A percentile compares a stretch with the other conserved stretches of the same genome.
phyloP scores from a whole-genome alignment of 2,329 filamentous ascomycete genomes.

The Chaetoscypha palmicola region DNA sequence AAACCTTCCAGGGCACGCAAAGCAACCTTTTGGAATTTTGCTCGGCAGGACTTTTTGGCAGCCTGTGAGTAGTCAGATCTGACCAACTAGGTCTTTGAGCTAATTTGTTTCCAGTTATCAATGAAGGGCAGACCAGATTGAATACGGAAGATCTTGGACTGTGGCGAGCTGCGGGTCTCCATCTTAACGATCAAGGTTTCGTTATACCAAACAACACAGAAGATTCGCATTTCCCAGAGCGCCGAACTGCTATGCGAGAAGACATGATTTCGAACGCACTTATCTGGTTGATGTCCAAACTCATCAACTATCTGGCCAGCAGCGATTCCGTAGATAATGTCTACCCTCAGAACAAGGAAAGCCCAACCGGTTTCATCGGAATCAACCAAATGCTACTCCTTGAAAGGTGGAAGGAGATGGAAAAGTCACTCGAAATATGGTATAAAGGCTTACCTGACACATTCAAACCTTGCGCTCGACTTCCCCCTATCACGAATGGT shows the following conservation, averaged over 20 bases:
- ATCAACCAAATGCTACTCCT: conserved; percentile 43
- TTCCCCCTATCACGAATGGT: conserved; percentile 32
- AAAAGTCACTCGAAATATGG: conserved; percentile 52
- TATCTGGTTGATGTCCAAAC: conserved; percentile 59
- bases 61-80: conserved; percentile 45
- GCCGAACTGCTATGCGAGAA: conserved; percentile 48
- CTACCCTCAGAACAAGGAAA: conserved; percentile 29
- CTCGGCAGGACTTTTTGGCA: conserved; percentile 57
- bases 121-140: conserved; percentile 52
- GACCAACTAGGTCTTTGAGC: too few species aligned
- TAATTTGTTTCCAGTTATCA: conserved; percentile 42
- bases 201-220: conserved; percentile 39
- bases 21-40: conserved; percentile 62
- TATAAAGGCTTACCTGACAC: conserved; percentile 50
- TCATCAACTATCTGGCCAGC: conserved; percentile 56
- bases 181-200: conserved; percentile 47
- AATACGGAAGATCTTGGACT: conserved; percentile 55
- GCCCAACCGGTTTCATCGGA: conserved; percentile 35
- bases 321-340: conserved; percentile 42
- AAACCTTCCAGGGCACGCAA: conserved; percentile 47
- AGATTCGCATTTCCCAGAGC: conserved; percentile 34
- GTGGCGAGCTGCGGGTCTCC: conserved; percentile 58
- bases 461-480: conserved; percentile 49
- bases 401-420: conserved; percentile 47
- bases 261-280: conserved; percentile 58